Evolutionary conservation across 1,139 yeast genomes (phyloP), one percentile per base, ranked within the genome.

Genomic region (Blastobotrys malaysiensis): DNA sequence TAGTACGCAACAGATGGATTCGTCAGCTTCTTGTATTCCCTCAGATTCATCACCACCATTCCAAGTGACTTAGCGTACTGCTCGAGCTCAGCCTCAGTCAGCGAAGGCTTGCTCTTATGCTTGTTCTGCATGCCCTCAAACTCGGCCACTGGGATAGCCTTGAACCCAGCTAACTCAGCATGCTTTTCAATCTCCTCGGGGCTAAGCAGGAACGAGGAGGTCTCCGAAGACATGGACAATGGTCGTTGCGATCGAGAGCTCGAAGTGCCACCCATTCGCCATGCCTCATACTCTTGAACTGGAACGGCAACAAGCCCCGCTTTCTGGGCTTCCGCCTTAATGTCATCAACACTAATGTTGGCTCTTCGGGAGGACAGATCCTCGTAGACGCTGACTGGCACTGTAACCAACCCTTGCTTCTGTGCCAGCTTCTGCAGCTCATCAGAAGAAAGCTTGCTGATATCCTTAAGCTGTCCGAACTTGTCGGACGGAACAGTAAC

Each of bases 281-380:
- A 31, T 14, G 20, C 13, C 21, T 67, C 61, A 55, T 66, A 63
- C 45, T 72, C 76, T 7, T 64, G 64, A 13, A 57, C 55, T 7
- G 68, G 59, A 4, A 79, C 52, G 3, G 75, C 69, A 2, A 72
- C 72, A 67, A 75, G 69, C 1, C 81, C 81, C 46, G 75, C 62
- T 49, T 54, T 52, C 36, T 55, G 57, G 1, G 66, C 67, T 39
- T 55, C 57, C 13, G 48, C 46, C 24, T 56, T 56, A 45, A 63
- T 44, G 18, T 61, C 53, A 11, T 58, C 61, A 44, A 43, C 43
- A 22, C 52, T 39, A 18, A 45, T 53, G 1, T 54, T 45, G 2
- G 51, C 55, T 44, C 24, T 49, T 44, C 51, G 13, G 9, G 51
- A 14, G 13, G 51, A 6, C 18, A 58, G 46, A 9, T 50, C 54